Evolutionary conservation across 345 rosid species (phyloP), one percentile per base, ranked within the genome.

Genomic region (Turnera subulata): DNA sequence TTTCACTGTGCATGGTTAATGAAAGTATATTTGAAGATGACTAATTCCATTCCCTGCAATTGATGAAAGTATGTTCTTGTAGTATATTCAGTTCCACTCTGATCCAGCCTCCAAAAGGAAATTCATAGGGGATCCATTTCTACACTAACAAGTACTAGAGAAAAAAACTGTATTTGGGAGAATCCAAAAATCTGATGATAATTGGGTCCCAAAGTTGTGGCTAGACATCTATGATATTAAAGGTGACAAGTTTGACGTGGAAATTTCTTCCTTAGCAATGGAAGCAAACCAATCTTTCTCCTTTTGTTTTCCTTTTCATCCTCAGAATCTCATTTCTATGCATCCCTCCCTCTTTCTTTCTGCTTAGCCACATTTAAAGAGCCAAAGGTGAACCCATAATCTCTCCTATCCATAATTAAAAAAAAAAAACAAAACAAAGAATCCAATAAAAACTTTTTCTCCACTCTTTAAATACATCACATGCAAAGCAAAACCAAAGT

Each of bases 241-340:
- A 60, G 49, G 18, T 12, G 21, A 49, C 1, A n/a, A 37, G 66
- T 6, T 42, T 44, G 58, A 52, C 56, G 24, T 32, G 52, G 45
- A 62, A 32, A 20, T 29, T 16, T 4, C 56, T 18, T 43, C 29
- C 17, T 11, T 19, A 16, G 65, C 21, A 20, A 26, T 51, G 50
- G 35, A 23, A 38, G 24, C 50, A 6, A 40, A 40, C 16, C 26
- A 44, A 49, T 49, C 16, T 43, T n/a, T n/a, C 18, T 22, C 17
- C 9, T 26, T 19, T 50, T 48, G 26, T 2, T 14, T 51, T n/a
- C 6, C 42, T 15, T 26, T 42, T 29, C 19, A 29, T 29, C 45
- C 6, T 11, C 15, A n/a, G 45, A 44, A 29, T 62, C 44, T 44
- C 32, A 42, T n/a, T 51, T 50, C 20, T 51, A 22, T 23, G 15